Conservation (phyloP, 768 basidiomycete genomes). For the Xerocomellus chrysenteron region DNA sequence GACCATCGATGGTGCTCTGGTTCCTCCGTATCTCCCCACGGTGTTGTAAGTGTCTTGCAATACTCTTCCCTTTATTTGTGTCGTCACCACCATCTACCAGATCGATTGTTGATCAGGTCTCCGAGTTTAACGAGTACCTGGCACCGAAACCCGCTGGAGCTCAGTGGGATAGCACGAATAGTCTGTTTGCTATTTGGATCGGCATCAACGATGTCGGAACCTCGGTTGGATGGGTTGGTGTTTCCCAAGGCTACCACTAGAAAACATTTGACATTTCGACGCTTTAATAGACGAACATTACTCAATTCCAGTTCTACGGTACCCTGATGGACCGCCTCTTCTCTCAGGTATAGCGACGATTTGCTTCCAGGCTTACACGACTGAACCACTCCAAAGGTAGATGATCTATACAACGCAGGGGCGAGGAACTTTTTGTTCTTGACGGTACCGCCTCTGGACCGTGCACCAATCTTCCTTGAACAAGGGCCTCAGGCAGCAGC, state of each 20-base stretch:
- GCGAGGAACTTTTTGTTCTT: conserved; percentile 64
- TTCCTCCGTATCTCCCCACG: conserved; percentile 49
- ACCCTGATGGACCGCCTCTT: conserved; percentile 27
- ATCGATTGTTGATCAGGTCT: conserved; percentile 52
- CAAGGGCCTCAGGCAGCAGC: conserved; percentile 33
- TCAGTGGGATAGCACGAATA: conserved; percentile 55
- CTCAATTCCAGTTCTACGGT: conserved; percentile 23
- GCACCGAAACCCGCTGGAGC: conserved; percentile 49
- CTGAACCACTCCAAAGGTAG: conserved; percentile 10
- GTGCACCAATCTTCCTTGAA: conserved; percentile 51
- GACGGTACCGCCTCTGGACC: conserved; percentile 58
- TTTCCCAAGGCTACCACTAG: neutral
- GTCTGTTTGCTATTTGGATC: conserved; percentile 68
- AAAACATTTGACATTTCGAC: neutral
- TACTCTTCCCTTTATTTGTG: neutral
- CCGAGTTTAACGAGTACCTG: conserved; percentile 49
- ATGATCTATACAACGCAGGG: conserved; percentile 36
- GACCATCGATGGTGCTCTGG: conserved; percentile 59
- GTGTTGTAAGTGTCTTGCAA: conserved; percentile 39
- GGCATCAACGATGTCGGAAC: conserved; percentile 63
- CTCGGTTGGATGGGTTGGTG: conserved; percentile 17
- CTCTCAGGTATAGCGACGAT: conserved; percentile 21
- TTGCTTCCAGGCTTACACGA: neutral
- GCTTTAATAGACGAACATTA: conserved; percentile 22
- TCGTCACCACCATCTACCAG: conserved; percentile 3